Evolutionary conservation across 2,329 filamentous ascomycete species (phyloP).

Genomic region (Pseudogymnoascus sp.): DNA sequence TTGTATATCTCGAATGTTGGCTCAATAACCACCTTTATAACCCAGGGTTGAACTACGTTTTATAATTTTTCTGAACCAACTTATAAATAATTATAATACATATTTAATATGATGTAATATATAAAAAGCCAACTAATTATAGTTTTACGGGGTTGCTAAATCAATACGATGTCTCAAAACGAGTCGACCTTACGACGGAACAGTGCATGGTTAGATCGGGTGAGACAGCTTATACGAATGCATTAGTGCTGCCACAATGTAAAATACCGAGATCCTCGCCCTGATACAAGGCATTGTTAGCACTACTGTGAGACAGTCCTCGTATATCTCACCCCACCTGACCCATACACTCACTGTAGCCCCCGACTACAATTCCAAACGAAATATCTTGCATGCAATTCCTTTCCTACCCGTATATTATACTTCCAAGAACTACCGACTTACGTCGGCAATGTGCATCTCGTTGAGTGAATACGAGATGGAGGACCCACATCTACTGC

Average conservation of each 20-base stretch:
- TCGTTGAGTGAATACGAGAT: not conserved
- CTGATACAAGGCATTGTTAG: not conserved
- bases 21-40: not conserved
- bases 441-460: not conserved
- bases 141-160: not conserved
- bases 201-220: not conserved
- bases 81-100: not conserved
- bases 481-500: constrained; percentile 20
- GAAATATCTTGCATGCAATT: not conserved
- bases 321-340: constrained; percentile 2
- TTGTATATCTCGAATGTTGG: not conserved
- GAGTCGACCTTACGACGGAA: not conserved
- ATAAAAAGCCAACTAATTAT: not conserved
- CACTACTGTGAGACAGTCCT: not conserved
- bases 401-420: not conserved
- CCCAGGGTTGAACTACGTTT: not conserved
- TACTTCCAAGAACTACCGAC: not conserved
- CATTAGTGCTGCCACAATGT: not conserved
- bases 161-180: not conserved
- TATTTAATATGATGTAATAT: not conserved
- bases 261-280: not conserved
- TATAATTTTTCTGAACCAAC: not conserved
- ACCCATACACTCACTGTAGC: not conserved
- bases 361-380: not conserved
- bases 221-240: not conserved